These are phyloP conservation scores for Salix caprea DNA, from an alignment of 345 rosid species.

Conservation along the genomic window DNA sequence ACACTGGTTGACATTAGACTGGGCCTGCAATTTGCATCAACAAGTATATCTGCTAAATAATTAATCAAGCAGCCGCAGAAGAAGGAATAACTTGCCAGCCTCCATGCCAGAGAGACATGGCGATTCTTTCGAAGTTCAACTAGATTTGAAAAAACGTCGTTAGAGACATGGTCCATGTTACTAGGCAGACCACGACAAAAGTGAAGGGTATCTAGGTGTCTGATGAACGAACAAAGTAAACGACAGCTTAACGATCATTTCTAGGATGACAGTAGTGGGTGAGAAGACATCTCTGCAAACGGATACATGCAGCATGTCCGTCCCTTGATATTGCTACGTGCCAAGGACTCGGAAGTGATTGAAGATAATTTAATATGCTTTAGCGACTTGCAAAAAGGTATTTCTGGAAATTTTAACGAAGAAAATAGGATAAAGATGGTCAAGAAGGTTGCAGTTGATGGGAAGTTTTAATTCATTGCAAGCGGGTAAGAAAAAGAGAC, in stretches of 20 bases:
- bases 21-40: background rate
- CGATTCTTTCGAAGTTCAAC: background rate
- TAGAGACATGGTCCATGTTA: background rate
- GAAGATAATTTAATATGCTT: background rate
- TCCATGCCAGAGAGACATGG: slow-evolving; percentile 10
- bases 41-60: background rate
- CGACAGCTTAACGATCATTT: background rate
- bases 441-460: background rate
- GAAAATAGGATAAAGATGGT: no score
- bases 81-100: slow-evolving; percentile 12
- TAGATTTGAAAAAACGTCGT: background rate
- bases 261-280: background rate
- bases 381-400: background rate
- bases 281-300: slow-evolving; percentile 2
- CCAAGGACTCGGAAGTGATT: background rate
- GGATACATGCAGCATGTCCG: slow-evolving; percentile 3
- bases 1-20: background rate
- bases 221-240: background rate
- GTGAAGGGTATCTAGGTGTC: background rate
- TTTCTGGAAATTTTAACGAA: background rate
- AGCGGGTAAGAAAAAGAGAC: background rate
- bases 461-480: background rate
- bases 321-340: background rate
- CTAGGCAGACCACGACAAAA: background rate
- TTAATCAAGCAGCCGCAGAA: background rate